Evolutionary conservation across 495 filamentous ascomycete species (phyloP).

Genomic region (Parathielavia hyrcaniae): DNA sequence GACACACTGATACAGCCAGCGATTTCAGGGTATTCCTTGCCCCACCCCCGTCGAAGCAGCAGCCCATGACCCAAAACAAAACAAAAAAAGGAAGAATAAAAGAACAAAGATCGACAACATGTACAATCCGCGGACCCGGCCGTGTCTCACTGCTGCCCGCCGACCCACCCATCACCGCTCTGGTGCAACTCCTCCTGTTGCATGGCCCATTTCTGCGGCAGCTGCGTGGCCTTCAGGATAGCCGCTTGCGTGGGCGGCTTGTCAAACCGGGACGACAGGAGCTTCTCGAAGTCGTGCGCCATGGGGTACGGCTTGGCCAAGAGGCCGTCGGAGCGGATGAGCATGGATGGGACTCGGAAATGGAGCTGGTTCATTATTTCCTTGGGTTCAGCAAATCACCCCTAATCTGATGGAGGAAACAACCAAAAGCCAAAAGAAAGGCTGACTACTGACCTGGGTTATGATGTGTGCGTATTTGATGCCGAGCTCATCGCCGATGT

Average conservation of each 20-base stretch:
- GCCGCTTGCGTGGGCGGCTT: conserved; percentile 22
- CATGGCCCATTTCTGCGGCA: conserved; percentile 37
- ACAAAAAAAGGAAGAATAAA: neutral
- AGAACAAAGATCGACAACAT: neutral
- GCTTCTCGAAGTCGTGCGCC: conserved; percentile 32
- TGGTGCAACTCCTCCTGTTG: conserved; percentile 28
- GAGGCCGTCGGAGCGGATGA: conserved; percentile 44
- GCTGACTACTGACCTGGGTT: conserved; percentile 30
- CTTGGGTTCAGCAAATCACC: neutral
- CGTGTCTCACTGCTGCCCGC: neutral
- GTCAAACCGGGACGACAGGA: conserved; percentile 20
- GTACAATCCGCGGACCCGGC: neutral
- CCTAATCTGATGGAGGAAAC: neutral
- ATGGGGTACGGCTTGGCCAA: conserved; percentile 33
- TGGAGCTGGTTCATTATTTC: neutral
- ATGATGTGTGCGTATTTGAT: conserved; percentile 46
- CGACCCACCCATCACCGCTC: neutral
- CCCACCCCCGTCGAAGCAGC: neutral
- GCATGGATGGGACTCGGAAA: conserved; percentile 48
- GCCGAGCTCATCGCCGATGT: conserved; percentile 44
- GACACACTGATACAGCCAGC: neutral
- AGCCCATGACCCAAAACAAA: neutral
- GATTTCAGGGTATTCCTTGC: conserved; percentile 1
- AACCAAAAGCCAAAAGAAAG: no score
- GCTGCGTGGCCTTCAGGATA: conserved; percentile 25